Evolutionary conservation across 768 basidiomycete species (phyloP).

Genomic region (Lactarius evosmus): DNA sequence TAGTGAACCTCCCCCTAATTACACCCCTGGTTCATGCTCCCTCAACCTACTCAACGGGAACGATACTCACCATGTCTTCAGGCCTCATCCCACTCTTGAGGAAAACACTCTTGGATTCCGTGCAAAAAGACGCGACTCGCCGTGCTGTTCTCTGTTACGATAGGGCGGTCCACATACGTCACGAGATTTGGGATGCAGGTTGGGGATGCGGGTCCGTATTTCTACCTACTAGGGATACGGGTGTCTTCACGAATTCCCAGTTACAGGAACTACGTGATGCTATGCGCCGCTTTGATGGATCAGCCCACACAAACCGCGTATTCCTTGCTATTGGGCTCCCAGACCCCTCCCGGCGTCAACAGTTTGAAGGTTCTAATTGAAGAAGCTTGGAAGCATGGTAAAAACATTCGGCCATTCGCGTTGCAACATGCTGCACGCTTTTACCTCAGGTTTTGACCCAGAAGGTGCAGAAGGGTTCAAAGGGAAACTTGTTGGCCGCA

Average conservation of each 20-base stretch:
- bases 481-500: conserved; percentile 50
- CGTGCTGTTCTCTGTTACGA: conserved; percentile 66
- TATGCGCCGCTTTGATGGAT: conserved; percentile 66
- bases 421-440: not conserved
- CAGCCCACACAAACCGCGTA: conserved; percentile 63
- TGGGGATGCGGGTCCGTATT: conserved; percentile 55
- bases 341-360: conserved; percentile 61
- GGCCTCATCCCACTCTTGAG: conserved; percentile 65
- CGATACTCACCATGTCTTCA: conserved; percentile 30
- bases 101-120: conserved; percentile 50
- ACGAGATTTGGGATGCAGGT: conserved; percentile 54
- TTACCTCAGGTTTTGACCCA: conserved; percentile 59
- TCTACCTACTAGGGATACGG: conserved; percentile 14
- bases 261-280: conserved; percentile 82
- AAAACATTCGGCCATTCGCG: not conserved
- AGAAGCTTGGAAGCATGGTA: conserved; percentile 72
- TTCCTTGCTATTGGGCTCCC: conserved; percentile 54
- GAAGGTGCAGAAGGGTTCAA: conserved; percentile 64
- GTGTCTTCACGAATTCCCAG: conserved; percentile 38
- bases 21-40: conserved; percentile 52
- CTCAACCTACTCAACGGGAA: not conserved
- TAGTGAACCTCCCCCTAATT: conserved; percentile 50
- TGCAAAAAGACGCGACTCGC: conserved; percentile 46
- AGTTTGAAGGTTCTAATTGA: conserved; percentile 80
- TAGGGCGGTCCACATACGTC: conserved; percentile 53